Base-by-base conservation (phyloP, 768 basidiomycete species). In the Lactifluus pinguis region DNA sequence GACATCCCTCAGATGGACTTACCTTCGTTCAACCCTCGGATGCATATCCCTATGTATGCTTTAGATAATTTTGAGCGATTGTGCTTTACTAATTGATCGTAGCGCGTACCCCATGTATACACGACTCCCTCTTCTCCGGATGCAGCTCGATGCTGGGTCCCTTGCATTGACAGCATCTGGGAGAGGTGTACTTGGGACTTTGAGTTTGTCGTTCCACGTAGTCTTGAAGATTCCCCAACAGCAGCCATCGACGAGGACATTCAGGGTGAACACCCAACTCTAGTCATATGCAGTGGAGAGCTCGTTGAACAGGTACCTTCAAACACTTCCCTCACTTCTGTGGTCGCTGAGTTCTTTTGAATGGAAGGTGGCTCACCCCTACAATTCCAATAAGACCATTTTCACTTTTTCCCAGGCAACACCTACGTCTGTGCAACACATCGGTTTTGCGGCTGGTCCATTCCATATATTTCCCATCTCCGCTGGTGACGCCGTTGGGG, bases 111-210 rank as follows among this genome's bases (percentile, higher is more conserved):
- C 51, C 97, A 98, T 74, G 87, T 88, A 49, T 98, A 88, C 69
- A 92, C 94, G 3, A 87, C 86, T 4, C 86, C 93, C 1, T 88
- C 90, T 0, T 87, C 86, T 8, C 86, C 93, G 6, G 92, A 95
- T 69, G 81, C 92, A 17, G 94, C 95, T n/a, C 80, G 97, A 68
- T 94, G 92, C 68, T 99, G 97, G 97, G 86, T 98, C n/a, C 97
- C 97, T 14, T 99, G 97, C 68, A 73, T 98, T 19, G 97, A 99
- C 72, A 90, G 84, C 67, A 73, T 93, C 21, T 95, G 93, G 91
- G 95, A 97, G 73, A 87, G 92, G 68, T 97, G 91, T 67, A 95
- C 95, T 7, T 99, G 97, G 97, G 97, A 99, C 69, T 88, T 98
- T 59, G 92, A 98, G 72, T 92, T 97, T 71, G 84, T 97, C 53